A percentile compares a stretch with the other conserved stretches of the same genome.
These are phyloP conservation scores for Pisolithus thermaeus DNA, from an alignment of 1,284 basidiomycete genomes.

Conservation along the genomic window DNA sequence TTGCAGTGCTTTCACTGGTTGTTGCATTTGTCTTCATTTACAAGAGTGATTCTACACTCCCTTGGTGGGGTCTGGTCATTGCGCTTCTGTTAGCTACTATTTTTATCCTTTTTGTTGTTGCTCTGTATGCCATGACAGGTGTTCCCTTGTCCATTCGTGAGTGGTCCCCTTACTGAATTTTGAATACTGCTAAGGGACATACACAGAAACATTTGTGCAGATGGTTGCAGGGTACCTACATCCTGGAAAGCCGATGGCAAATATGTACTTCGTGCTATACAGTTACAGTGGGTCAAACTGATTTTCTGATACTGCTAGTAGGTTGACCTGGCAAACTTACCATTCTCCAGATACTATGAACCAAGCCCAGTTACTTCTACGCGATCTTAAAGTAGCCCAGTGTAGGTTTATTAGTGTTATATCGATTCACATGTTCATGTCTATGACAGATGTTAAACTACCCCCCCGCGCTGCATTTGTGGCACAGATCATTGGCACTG, in stretches of 20 bases:
- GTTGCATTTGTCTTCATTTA: conserved; percentile 43
- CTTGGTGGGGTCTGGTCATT: conserved; percentile 47
- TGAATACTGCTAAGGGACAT: background rate
- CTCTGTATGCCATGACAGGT: conserved; percentile 50
- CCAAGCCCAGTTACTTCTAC: conserved; percentile 42
- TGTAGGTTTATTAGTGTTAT: conserved; percentile 27
- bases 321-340: conserved; percentile 1
- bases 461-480: conserved; percentile 60
- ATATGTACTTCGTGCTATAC: conserved; percentile 55
- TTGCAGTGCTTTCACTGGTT: conserved; percentile 33
- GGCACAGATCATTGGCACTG: conserved; percentile 51
- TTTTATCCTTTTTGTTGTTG: conserved; percentile 43
- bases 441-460: conserved; percentile 49
- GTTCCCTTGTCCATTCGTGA: conserved; percentile 43
- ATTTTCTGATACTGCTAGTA: background rate
- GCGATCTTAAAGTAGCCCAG: conserved; percentile 58
- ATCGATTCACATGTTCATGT: conserved; percentile 2
- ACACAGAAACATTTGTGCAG: conserved; percentile 36
- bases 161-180: background rate
- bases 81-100: conserved; percentile 35
- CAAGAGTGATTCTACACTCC: conserved; percentile 44
- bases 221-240: conserved; percentile 59
- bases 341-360: background rate
- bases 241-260: conserved; percentile 53
- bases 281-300: conserved; percentile 34